A percentile compares a stretch with the other conserved stretches of the same genome.
Conservation (phyloP, 768 basidiomycete species). For the Mycena rosella region DNA sequence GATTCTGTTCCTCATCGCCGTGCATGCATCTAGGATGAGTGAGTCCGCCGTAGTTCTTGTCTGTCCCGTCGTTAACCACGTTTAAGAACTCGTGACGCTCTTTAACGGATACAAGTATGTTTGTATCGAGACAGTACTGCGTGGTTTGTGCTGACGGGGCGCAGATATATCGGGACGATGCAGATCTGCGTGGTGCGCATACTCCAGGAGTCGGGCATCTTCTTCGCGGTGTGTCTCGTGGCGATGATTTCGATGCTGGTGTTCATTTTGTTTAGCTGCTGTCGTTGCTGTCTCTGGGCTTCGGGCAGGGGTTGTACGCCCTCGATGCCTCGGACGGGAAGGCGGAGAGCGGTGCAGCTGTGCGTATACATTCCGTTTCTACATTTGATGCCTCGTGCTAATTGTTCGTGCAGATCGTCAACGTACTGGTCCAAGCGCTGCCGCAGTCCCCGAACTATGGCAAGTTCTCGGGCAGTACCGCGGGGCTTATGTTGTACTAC, state of each 20-base stretch:
- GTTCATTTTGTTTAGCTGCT: constrained; percentile 76
- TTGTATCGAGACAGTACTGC: background rate
- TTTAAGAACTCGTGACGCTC: constrained; percentile 79
- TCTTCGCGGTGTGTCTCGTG: constrained; percentile 88
- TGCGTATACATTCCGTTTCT: constrained; percentile 44
- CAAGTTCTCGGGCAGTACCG: constrained; percentile 63
- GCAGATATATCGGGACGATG: constrained; percentile 89
- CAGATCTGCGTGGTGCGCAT: constrained; percentile 94
- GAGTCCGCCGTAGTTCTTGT: too few relatives aligned
- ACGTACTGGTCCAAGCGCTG: constrained; percentile 83
- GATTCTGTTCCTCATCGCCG: background rate
- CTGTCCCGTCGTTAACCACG: background rate
- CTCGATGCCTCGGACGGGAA: constrained; percentile 92
- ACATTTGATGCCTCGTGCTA: background rate
- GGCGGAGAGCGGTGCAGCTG: constrained; percentile 65
- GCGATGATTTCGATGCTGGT: too few relatives aligned
- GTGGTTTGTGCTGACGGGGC: background rate
- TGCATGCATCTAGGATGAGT: constrained; percentile 86
- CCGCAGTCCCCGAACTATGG: constrained; percentile 84
- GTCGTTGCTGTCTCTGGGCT: constrained; percentile 86
- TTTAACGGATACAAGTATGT: constrained; percentile 85
- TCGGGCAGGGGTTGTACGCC: constrained; percentile 89
- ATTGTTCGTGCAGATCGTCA: constrained; percentile 64
- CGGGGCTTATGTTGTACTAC: constrained; percentile 82
- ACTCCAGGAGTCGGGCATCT: constrained; percentile 93